A percentile compares a stretch with the other conserved stretches of the same genome.
These are phyloP conservation scores for Thermothelomyces thermophilus DNA, from an alignment of 2,329 filamentous ascomycete species.

Conservation along the genomic window DNA sequence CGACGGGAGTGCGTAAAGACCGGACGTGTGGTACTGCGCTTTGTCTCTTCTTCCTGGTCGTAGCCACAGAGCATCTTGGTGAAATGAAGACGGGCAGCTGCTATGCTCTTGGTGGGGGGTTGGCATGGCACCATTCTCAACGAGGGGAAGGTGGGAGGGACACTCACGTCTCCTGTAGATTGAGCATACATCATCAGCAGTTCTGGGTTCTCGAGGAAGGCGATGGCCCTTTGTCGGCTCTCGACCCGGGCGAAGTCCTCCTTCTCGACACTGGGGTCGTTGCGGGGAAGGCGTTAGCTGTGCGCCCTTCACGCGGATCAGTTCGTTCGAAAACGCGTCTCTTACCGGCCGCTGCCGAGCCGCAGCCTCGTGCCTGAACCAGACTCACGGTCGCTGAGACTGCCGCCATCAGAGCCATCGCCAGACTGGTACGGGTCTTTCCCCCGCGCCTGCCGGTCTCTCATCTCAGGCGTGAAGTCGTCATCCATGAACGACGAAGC, in stretches of 20 bases:
- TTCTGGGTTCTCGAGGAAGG: constrained; percentile 51
- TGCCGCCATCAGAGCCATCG: constrained; percentile 30
- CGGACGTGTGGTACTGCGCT: neutral
- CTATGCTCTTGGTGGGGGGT: constrained; percentile 38
- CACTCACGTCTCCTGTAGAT: constrained; percentile 47
- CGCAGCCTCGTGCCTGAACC: constrained; percentile 4
- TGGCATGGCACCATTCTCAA: neutral
- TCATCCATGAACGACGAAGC: constrained; percentile 10
- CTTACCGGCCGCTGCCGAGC: constrained; percentile 15
- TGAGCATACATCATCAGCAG: constrained; percentile 54
- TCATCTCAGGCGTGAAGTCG: constrained; percentile 45
- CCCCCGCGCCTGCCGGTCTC: constrained; percentile 53
- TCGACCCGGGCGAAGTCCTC: constrained; percentile 40
- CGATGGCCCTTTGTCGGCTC: constrained; percentile 43
- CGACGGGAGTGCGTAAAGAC: neutral
- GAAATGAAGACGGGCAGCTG: constrained; percentile 50
- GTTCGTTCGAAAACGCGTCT: neutral
- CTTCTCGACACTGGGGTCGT: constrained; percentile 18
- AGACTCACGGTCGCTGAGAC: constrained; percentile 26
- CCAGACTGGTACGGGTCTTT: constrained; percentile 44
- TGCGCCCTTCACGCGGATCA: neutral
- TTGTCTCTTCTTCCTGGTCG: constrained; percentile 30
- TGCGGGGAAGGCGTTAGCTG: neutral
- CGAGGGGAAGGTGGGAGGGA: neutral
- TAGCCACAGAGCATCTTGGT: constrained; percentile 50